phyloP scores from a whole-genome alignment of 371 early-diverging fungal genomes.

The Chytridium lagenaria region DNA sequence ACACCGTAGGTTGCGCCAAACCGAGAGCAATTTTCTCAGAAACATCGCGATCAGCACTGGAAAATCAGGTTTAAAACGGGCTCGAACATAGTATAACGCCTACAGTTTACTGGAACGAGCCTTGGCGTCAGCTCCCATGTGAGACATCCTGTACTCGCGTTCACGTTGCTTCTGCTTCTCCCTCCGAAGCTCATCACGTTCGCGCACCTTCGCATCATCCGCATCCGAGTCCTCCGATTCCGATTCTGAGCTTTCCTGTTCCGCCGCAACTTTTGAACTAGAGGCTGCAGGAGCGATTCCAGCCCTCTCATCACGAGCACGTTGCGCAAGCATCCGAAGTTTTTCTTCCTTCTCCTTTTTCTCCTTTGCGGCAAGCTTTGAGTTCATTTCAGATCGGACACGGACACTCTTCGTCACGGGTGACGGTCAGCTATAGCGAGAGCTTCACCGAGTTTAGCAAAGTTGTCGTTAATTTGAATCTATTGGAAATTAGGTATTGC shows the following conservation, averaged over 20 bases:
- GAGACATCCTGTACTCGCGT: conserved; percentile 84
- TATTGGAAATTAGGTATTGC: background rate
- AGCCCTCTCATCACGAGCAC: conserved; percentile 80
- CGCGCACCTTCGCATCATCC: conserved; percentile 66
- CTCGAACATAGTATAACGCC: background rate
- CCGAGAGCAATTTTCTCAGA: conserved; percentile 98
- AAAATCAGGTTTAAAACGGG: too few species aligned
- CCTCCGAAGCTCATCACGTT: conserved; percentile 88
- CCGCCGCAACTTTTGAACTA: conserved; percentile 21
- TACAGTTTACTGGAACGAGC: conserved; percentile 64
- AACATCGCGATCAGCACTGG: conserved; percentile 84
- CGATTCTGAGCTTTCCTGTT: conserved; percentile 20
- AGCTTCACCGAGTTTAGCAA: conserved; percentile 94
- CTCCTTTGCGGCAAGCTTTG: conserved; percentile 91
- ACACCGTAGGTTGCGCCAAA: conserved; percentile 85
- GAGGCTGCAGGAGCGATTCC: conserved; percentile 39
- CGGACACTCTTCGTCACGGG: conserved; percentile 93
- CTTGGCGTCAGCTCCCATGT: conserved; percentile 89
- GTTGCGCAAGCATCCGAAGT: conserved; percentile 85
- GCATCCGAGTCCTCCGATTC: conserved; percentile 42
- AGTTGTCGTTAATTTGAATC: conserved; percentile 88
- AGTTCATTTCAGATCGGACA: conserved; percentile 86
- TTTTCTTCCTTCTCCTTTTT: conserved; percentile 93
- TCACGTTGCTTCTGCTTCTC: conserved; percentile 86
- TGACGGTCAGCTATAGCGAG: conserved; percentile 92